Conservation (phyloP, 768 basidiomycete genomes). For the Amanita muscaria region DNA sequence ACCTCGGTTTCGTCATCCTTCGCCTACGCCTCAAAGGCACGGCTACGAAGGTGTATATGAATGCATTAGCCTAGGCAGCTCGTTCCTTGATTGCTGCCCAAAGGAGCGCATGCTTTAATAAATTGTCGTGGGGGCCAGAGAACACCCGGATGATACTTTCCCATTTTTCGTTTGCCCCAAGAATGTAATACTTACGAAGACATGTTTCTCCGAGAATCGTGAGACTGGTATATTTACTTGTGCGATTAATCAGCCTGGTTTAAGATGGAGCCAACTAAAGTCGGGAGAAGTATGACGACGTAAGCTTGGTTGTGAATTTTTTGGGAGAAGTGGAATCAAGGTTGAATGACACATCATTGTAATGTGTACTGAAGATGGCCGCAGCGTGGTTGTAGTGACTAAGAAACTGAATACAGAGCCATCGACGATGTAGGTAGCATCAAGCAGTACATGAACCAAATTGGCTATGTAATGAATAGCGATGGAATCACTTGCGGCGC, state of each 20-base stretch:
- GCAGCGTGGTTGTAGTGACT: slow-evolving; percentile 40
- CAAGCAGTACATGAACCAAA: no score
- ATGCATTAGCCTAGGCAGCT: slow-evolving; percentile 34
- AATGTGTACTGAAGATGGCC: slow-evolving; percentile 55
- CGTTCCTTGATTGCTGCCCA: slow-evolving; percentile 21
- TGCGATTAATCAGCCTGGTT: slow-evolving; percentile 40
- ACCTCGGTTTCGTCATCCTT: slow-evolving; percentile 39
- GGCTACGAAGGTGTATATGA: slow-evolving; percentile 29
- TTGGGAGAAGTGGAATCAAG: slow-evolving; percentile 33
- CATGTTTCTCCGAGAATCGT: slow-evolving; percentile 22
- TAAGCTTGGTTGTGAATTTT: slow-evolving; percentile 21
- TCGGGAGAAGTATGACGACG: slow-evolving; percentile 2
- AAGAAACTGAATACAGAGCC: background rate
- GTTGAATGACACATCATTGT: slow-evolving; percentile 35
- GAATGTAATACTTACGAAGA: slow-evolving; percentile 41
- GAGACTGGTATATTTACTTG: slow-evolving; percentile 23
- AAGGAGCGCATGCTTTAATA: slow-evolving; percentile 19
- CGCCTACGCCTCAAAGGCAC: slow-evolving; percentile 26
- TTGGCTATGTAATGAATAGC: no score
- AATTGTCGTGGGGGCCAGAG: slow-evolving; percentile 44
- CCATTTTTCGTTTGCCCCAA: slow-evolving; percentile 19
- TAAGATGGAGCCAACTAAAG: slow-evolving; percentile 22
- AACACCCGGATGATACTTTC: slow-evolving; percentile 36
- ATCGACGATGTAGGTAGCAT: background rate
- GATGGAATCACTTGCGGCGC: no score